Base-by-base conservation (phyloP, 2,329 filamentous ascomycete species). In the Xylaria polymorpha region DNA sequence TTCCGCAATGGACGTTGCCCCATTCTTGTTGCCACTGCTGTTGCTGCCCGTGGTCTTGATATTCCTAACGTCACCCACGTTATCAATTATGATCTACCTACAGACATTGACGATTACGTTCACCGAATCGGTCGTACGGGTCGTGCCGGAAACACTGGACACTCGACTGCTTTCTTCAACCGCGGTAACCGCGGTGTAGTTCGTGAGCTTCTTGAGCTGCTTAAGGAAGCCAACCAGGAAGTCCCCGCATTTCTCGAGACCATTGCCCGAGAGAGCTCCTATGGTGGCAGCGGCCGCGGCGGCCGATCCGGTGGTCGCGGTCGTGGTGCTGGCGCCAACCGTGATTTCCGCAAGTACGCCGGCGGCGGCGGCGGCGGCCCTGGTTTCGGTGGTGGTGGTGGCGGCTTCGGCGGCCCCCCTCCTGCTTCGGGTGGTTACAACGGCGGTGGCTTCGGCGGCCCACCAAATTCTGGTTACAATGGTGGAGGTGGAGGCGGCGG, bases 121-220 rank as follows among this genome's bases (percentile, higher is more conserved):
- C 96, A 99, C 84, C 93, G 96, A 82, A 99, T 99, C 79, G 96
- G 96, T 91, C 96, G 96, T 95, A 99, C 96, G 74, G 96, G 96
- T 80, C 96, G 96, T 94, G 96, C 96, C 74, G 96, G 96, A 82
- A 99, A 99, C 87, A 98, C 95, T 77, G 96, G 96, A 91, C 91
- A 97, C 75, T 93, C 96, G 6, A 99, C 96, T 76, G 96, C 96
- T 66, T 99, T 99, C 88, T 98, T 99, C 91, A 99, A 99, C 89
- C 95, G 96, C 80, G 95, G 95, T 79, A 99, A 99, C 88, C 94
- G 96, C 78, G 96, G 96, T 84, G 94, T 99, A 75, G 96, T 98
- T 73, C 92, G 96, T 75, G 96, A 98, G 77, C 90, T 99, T 71
- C 89, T 99, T 76, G 96, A 99, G n/a, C 90, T 99, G 35, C 89